These are phyloP conservation scores for Aspergillus sp. DNA, from an alignment of 2,329 filamentous ascomycete genomes.

Conservation along the genomic window DNA sequence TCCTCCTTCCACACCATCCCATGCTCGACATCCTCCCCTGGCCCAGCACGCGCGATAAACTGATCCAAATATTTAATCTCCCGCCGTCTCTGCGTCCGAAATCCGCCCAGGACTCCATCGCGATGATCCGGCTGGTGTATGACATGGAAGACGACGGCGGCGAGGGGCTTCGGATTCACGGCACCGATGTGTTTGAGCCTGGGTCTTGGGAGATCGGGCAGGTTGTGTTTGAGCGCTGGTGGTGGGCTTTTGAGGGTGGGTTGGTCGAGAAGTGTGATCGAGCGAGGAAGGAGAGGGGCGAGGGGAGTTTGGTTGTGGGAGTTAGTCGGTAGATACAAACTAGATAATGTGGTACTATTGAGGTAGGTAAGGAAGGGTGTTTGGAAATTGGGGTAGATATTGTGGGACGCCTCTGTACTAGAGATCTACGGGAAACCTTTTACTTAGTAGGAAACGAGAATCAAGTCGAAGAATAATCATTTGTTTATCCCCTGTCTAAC, in stretches of 20 bases:
- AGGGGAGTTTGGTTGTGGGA: constrained; percentile 13
- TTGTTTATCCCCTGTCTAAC: constrained; percentile 24
- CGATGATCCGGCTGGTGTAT: constrained; percentile 54
- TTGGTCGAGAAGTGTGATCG: constrained; percentile 57
- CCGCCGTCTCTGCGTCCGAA: constrained; percentile 51
- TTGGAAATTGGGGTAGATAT: neutral
- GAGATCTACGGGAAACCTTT: neutral
- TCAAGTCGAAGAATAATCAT: constrained; percentile 1
- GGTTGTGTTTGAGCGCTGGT: constrained; percentile 60
- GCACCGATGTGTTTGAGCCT: constrained; percentile 51
- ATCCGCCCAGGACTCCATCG: constrained; percentile 48
- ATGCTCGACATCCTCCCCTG: constrained; percentile 60
- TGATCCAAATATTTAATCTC: constrained; percentile 54
- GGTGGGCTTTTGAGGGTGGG: constrained; percentile 58
- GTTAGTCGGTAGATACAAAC: neutral
- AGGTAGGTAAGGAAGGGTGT: neutral
- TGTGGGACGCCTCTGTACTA: too few species aligned
- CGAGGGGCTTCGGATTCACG: constrained; percentile 55
- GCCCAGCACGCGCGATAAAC: constrained; percentile 54
- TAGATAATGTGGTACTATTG: neutral
- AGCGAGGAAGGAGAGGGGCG: constrained; percentile 51
- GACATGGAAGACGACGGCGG: constrained; percentile 56
- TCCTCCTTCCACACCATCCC: constrained; percentile 56
- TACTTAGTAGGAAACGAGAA: neutral
- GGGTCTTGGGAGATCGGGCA: constrained; percentile 60